Evolutionary conservation across 1,139 yeast species (phyloP), one percentile per base, ranked within the genome.

Genomic region (Citeromyces hawaiiensis): DNA sequence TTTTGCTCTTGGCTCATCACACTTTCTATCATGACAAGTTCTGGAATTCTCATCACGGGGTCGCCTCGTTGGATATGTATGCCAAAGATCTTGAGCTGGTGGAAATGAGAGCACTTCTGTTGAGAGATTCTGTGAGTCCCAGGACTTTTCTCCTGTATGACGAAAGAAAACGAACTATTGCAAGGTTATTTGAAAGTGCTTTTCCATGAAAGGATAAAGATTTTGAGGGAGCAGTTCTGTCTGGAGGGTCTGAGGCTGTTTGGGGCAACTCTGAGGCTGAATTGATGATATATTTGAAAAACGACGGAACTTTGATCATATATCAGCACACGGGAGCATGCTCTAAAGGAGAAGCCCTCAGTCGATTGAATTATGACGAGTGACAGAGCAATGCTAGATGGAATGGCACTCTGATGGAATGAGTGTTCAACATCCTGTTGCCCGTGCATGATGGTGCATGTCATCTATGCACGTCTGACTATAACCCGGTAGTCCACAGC

Each of bases 21-120:
- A 27, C 34, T 7, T 25, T 33, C 13, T 37, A 34, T 19, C 13
- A 17, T 4, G 29, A 37, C 19, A 21, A 34, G 16, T 37, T 37
- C 18, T 38, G 40, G 38, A 30, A 19, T 10, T 14, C 19, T 15
- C 35, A 33, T 6, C 19, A 32, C 10, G 19, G 23, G 11, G 25
- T 13, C 2, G 18, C 13, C 3, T 36, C 31, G 29, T 19, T 36
- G 17, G 34, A 36, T 9, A 25, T 11, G 19, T 14, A 13, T 25
- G 15, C 30, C 10, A 17, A 13, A 9, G 34, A 21, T 10, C n/a
- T 17, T 14, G 19, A 13, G 19, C 8, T 19, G 15, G 39, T 17
- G 21, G 16, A 13, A 13, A 4, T 13, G 17, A 30, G 17, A 4
- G 4, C 34, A 3, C 9, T 9, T n/a, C 15, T 30, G 7, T 9